phyloP scores from a whole-genome alignment of 106 monocot genomes.

The Dendrobium chrysotoxum region DNA sequence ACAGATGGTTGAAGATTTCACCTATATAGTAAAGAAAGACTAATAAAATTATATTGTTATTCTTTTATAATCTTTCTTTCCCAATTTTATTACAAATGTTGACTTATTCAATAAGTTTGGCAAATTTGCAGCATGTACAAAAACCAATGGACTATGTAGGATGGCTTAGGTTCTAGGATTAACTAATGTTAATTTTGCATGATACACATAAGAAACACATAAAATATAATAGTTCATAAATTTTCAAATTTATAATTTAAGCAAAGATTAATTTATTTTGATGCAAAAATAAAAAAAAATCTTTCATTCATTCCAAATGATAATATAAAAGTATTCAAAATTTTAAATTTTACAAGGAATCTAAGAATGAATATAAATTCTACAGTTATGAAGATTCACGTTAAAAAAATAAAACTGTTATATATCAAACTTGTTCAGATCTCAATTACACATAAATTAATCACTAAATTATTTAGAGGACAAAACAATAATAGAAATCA shows the following conservation, averaged over 20 bases:
- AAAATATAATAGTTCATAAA: background rate
- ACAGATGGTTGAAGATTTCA: background rate
- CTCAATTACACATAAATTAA: background rate
- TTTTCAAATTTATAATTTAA: background rate
- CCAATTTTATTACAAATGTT: no score
- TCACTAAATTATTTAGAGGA: background rate
- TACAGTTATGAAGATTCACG: background rate
- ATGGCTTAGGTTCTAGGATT: no score
- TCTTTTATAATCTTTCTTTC: no score
- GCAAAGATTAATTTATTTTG: background rate
- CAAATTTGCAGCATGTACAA: no score
- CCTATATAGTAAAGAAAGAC: background rate
- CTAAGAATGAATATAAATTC: background rate
- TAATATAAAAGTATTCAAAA: background rate
- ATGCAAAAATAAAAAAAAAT: background rate
- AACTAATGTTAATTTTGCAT: background rate
- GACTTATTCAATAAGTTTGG: no score
- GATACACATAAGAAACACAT: background rate
- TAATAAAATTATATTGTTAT: background rate
- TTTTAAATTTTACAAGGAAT: background rate
- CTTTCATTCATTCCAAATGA: background rate
- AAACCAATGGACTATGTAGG: no score
- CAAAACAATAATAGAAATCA: background rate
- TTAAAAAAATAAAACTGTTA: background rate
- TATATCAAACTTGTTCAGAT: background rate